Conservation (phyloP, 768 basidiomycete species). For the Kwoniella mangroviensis region DNA sequence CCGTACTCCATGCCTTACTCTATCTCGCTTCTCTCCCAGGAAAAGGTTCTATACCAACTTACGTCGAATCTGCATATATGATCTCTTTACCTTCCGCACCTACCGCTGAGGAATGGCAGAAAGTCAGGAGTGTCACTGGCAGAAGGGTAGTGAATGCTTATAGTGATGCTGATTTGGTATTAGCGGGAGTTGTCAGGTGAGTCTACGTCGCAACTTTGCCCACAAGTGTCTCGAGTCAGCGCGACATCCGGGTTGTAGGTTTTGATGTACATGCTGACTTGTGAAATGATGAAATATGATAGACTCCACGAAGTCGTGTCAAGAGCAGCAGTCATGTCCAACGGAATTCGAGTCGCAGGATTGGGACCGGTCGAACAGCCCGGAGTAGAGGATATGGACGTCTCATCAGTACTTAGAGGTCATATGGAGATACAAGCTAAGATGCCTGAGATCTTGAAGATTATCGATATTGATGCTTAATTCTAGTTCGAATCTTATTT, state of each 20-base stretch:
- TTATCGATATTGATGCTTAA: constrained; percentile 51
- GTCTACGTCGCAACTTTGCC: constrained; percentile 1
- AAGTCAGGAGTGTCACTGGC: constrained; percentile 55
- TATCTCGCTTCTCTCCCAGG: constrained; percentile 50
- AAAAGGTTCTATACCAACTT: constrained; percentile 38
- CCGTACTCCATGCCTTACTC: constrained; percentile 56
- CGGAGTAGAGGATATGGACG: constrained; percentile 58
- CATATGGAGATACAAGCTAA: constrained; percentile 56
- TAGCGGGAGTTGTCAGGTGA: constrained; percentile 58
- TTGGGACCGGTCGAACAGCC: constrained; percentile 52
- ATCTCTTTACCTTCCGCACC: constrained; percentile 60
- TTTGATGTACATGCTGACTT: background rate
- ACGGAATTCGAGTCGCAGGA: constrained; percentile 55
- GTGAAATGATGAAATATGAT: background rate
- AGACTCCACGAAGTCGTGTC: constrained; percentile 60
- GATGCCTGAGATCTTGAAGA: constrained; percentile 52
- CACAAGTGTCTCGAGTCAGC: background rate
- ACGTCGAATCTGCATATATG: constrained; percentile 60
- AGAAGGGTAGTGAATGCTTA: constrained; percentile 59
- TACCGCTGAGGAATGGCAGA: constrained; percentile 56
- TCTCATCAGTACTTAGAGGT: constrained; percentile 55
- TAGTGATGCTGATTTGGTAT: constrained; percentile 57
- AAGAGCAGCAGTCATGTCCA: constrained; percentile 51
- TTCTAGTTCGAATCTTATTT: background rate
- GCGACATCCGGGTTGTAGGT: background rate